These are phyloP conservation scores for Polygonum maritimum DNA, from an alignment of 148 eudicot species.

Conservation along the genomic window DNA sequence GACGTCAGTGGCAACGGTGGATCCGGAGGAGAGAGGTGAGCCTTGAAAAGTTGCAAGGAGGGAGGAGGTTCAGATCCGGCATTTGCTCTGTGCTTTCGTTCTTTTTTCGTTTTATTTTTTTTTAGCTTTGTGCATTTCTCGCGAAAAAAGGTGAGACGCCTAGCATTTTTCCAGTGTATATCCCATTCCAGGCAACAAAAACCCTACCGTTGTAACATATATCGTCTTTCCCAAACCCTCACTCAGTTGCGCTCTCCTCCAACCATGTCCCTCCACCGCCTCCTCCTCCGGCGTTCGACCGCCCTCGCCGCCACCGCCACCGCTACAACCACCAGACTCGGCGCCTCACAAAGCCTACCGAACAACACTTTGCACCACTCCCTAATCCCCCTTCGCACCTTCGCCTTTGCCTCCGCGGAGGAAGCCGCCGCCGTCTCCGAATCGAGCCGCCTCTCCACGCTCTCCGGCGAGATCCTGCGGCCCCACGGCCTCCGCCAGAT, in stretches of 20 bases:
- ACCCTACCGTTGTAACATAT: neutral
- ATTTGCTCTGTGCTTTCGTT: too few relatives aligned
- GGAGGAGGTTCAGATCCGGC: too few relatives aligned
- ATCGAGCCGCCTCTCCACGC: slow-evolving; percentile 80
- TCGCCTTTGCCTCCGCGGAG: slow-evolving; percentile 79
- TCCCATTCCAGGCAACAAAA: too few relatives aligned
- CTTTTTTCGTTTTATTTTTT: too few relatives aligned
- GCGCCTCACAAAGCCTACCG: slow-evolving; percentile 12
- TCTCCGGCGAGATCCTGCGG: slow-evolving; percentile 44
- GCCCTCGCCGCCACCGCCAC: slow-evolving; percentile 7
- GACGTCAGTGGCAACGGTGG: too few relatives aligned
- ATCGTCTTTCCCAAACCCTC: neutral
- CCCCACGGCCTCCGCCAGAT: slow-evolving; percentile 33
- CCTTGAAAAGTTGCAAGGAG: too few relatives aligned
- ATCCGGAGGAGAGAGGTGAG: too few relatives aligned
- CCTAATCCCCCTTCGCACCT: slow-evolving; percentile 27
- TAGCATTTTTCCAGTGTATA: too few relatives aligned
- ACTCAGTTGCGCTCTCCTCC: neutral
- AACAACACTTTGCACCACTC: slow-evolving; percentile 15
- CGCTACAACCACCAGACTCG: slow-evolving; percentile 2
- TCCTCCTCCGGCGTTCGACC: slow-evolving; percentile 23
- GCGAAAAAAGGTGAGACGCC: too few relatives aligned
- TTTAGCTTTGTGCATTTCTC: too few relatives aligned
- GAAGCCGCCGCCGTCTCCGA: slow-evolving; percentile 95
- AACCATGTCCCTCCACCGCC: slow-evolving; percentile 39